These are phyloP conservation scores for Thraustochytrium striatum DNA, from an alignment of 352 stramenopile genomes.

Conservation along the genomic window DNA sequence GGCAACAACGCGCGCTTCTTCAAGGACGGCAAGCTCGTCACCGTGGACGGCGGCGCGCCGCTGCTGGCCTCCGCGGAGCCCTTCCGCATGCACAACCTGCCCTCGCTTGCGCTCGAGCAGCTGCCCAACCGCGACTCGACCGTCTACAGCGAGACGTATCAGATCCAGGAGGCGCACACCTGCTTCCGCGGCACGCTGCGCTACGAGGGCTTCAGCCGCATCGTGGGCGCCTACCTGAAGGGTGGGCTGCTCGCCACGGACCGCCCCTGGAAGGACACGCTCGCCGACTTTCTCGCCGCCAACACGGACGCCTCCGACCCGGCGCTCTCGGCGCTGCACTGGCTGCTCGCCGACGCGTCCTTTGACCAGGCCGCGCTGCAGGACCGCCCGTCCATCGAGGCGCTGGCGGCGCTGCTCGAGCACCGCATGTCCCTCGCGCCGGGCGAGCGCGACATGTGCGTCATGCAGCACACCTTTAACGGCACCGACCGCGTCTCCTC, in stretches of 20 bases:
- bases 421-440: conserved; percentile 78
- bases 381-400: conserved; percentile 59
- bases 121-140: conserved; percentile 90
- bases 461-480: conserved; percentile 84
- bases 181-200: conserved; percentile 89
- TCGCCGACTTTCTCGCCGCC: conserved; percentile 48
- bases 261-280: conserved; percentile 54
- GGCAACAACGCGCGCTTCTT: conserved; percentile 82
- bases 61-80: conserved; percentile 70
- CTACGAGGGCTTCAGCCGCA: conserved; percentile 83
- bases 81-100: conserved; percentile 48
- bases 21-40: conserved; percentile 72
- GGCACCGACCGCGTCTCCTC: conserved; percentile 63
- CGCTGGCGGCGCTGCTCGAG: conserved; percentile 76
- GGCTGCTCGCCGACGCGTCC: conserved; percentile 56
- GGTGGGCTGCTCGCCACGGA: conserved; percentile 80
- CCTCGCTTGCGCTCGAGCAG: conserved; percentile 73
- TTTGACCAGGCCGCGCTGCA: not conserved
- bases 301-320: not conserved
- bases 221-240: conserved; percentile 80
- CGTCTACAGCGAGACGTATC: conserved; percentile 85
- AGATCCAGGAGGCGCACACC: conserved; percentile 79
- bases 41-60: conserved; percentile 70
- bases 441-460: conserved; percentile 87
- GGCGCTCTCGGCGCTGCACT: conserved; percentile 30